Percentiles rank a stretch among this genome's conserved stretches.
phyloP scores from a whole-genome alignment of 768 basidiomycete species.

The Boletus subcaerulescens region DNA sequence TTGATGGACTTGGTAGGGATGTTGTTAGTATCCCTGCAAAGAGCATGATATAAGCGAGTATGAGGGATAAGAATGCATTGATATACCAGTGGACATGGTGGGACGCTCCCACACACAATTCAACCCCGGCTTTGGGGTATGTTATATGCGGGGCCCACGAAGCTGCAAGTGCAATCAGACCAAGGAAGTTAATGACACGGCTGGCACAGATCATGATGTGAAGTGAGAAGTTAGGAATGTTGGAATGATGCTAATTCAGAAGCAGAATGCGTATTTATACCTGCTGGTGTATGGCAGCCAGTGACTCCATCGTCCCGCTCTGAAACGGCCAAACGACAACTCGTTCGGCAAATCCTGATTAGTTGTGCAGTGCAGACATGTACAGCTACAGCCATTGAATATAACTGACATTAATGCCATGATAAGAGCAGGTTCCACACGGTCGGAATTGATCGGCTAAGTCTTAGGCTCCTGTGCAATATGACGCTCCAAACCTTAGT shows the following conservation, averaged over 20 bases:
- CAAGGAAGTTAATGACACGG: background rate
- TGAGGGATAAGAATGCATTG: background rate
- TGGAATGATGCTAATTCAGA: background rate
- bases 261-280: conserved; percentile 5
- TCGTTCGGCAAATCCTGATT: too few relatives aligned
- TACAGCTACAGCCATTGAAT: too few relatives aligned
- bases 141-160: conserved; percentile 25
- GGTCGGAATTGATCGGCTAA: too few relatives aligned
- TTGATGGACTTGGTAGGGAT: conserved; percentile 34
- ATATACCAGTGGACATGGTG: conserved; percentile 29
- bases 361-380: too few relatives aligned
- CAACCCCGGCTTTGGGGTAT: conserved; percentile 7
- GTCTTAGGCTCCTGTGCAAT: too few relatives aligned
- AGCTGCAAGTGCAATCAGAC: conserved; percentile 11
- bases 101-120: background rate
- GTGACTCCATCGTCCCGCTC: too few relatives aligned
- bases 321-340: too few relatives aligned
- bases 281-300: background rate
- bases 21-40: conserved; percentile 29
- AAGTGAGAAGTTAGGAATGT: background rate
- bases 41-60: background rate
- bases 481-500: too few relatives aligned
- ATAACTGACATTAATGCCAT: too few relatives aligned
- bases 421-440: too few relatives aligned
- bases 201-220: conserved; percentile 1